Base-by-base conservation (phyloP, 164 flowering plant genomes). In the Aristolochia fimbriata region DNA sequence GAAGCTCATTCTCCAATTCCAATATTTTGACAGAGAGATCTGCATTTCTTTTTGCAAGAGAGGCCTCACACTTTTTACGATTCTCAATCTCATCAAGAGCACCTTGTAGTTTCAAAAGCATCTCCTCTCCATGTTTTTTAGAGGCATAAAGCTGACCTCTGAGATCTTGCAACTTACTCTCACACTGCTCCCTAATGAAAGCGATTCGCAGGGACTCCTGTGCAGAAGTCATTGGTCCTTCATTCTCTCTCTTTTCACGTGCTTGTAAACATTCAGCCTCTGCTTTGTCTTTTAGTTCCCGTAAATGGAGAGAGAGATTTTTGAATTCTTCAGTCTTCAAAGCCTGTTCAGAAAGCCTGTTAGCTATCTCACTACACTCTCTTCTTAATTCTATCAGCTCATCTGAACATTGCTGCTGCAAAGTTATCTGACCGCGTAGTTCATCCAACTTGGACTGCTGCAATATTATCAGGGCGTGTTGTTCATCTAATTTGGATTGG, bases 181-280 rank as follows among this genome's bases (percentile, higher is more conserved):
- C 97, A 69, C 82, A 86, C 68, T 94, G 97, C 70, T 91, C 97
- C 69, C 87, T 86, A 55, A 94, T 81, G 66, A 91, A 88, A 51
- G 84, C 96, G 54, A 94, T 79, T 51, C 57, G 56, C 37, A 62
- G 57, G 19, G 64, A 62, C 57, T 62, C 64, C 57, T 88, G 95
- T 69, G 65, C 60, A 20, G 77, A 77, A 67, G 62, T 58, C 15
- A 81, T 60, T 45, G 76, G 74, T 13, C 65, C 82, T 70, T 79
- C 88, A 67, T 69, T 21, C 56, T 77, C 95, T 69, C 62, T 78
- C 62, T 77, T 93, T 55, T 80, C 96, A 63, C 77, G 80, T 69
- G 73, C 78, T 63, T 66, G 77, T 19, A 63, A 55, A 68, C 74
- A 73, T 52, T 78, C 92, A 58, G 84, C 83, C 17, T 93, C 92